These are phyloP conservation scores for Lactarius sanguifluus DNA, from an alignment of 768 basidiomycete genomes.

Conservation along the genomic window DNA sequence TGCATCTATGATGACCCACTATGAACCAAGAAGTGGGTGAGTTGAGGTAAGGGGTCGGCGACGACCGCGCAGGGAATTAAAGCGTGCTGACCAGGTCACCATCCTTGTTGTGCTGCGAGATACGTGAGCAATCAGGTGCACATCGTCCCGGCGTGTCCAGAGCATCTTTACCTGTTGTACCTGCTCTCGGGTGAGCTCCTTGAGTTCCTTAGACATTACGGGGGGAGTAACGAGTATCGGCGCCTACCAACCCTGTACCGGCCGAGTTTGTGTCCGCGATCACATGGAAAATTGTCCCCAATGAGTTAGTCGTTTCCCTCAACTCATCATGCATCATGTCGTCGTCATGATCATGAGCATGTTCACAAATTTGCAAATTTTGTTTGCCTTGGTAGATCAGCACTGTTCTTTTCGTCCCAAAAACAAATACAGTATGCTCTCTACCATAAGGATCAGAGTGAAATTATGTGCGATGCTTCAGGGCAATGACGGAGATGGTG, in stretches of 20 bases:
- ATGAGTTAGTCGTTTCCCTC: too few relatives aligned
- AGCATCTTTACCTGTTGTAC: constrained; percentile 58
- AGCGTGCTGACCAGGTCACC: constrained; percentile 66
- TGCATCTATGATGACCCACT: constrained; percentile 83
- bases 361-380: too few relatives aligned
- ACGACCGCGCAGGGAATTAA: not conserved
- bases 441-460: too few relatives aligned
- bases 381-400: too few relatives aligned
- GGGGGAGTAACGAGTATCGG: not conserved
- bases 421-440: too few relatives aligned
- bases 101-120: constrained; percentile 75
- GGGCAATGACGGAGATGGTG: too few relatives aligned
- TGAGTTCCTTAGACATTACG: constrained; percentile 30
- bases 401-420: too few relatives aligned
- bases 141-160: not conserved
- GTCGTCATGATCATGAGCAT: too few relatives aligned
- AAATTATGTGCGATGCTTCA: too few relatives aligned
- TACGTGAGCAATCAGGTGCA: not conserved
- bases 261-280: not conserved
- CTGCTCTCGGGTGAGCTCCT: constrained; percentile 54
- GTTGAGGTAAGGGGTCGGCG: not conserved
- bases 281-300: not conserved
- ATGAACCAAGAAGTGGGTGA: not conserved
- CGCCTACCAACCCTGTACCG: not conserved
- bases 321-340: too few relatives aligned